Percentiles rank a stretch among this genome's conserved stretches.
These are phyloP conservation scores for Albophoma yamanashiensis DNA, from an alignment of 2,329 filamentous ascomycete genomes.

Conservation along the genomic window DNA sequence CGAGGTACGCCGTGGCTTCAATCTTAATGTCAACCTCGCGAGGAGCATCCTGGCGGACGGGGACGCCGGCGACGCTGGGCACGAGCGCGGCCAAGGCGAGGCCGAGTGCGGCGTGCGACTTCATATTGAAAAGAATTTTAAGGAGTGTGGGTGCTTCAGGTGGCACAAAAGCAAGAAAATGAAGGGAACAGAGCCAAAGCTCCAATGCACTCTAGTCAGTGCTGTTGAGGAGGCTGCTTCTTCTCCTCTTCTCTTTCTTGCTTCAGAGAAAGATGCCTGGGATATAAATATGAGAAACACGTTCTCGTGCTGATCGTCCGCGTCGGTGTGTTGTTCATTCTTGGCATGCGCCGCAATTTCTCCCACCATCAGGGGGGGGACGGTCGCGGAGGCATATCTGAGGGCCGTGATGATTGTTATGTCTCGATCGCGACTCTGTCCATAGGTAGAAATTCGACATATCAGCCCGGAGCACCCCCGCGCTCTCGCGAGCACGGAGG, in stretches of 20 bases:
- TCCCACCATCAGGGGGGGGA: too few species aligned
- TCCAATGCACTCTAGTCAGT: not conserved
- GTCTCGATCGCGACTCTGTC: not conserved
- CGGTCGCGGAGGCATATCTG: too few species aligned
- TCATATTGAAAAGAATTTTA: not conserved
- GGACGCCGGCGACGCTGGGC: not conserved
- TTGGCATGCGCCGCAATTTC: not conserved
- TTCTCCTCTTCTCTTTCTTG: too few species aligned
- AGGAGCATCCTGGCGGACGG: not conserved
- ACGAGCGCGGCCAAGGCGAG: not conserved
- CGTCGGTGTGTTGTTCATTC: not conserved
- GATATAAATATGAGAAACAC: not conserved
- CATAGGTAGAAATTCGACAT: not conserved
- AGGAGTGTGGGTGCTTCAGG: not conserved
- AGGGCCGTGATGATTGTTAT: not conserved
- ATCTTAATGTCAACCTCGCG: not conserved
- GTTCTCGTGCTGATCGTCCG: not conserved
- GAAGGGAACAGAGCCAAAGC: not conserved
- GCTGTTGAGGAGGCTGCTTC: not conserved
- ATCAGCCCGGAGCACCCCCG: too few species aligned
- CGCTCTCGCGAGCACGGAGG: not conserved
- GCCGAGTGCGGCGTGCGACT: not conserved
- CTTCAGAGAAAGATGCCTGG: not conserved
- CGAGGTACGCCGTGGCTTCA: not conserved
- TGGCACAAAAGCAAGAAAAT: not conserved